Percentiles rank a stretch among this genome's conserved stretches.
Conservation (phyloP, 1,284 basidiomycete species). For the Microbotryomycetes sp. region DNA sequence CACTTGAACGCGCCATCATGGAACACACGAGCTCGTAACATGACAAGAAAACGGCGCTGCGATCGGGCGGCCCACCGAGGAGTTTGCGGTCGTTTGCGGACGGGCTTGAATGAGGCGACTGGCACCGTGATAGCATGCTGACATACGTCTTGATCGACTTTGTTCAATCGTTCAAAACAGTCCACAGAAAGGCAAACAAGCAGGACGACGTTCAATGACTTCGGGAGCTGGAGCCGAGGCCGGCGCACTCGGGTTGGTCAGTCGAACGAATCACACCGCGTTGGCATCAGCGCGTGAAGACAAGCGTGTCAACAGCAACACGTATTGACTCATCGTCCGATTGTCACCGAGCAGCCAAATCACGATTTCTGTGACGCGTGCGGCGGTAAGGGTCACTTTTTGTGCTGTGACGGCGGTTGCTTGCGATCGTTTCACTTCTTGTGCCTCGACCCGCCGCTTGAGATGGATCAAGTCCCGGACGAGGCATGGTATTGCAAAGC, state of each 20-base stretch:
- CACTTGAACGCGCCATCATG: no score
- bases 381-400: conserved; percentile 64
- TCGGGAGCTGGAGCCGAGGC: conserved; percentile 4
- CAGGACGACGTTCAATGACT: conserved; percentile 14
- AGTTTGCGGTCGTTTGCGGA: no score
- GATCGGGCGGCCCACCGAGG: no score
- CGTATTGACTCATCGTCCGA: no score
- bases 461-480: conserved; percentile 72
- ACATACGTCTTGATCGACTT: not conserved
- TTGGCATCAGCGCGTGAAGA: no score
- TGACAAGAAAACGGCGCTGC: no score
- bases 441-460: conserved; percentile 92
- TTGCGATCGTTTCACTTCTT: conserved; percentile 91
- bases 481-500: conserved; percentile 81
- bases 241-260: not conserved
- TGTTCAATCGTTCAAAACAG: no score
- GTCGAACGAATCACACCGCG: not conserved
- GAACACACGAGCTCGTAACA: no score
- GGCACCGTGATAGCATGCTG: not conserved
- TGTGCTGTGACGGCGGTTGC: conserved; percentile 78
- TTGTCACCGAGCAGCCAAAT: conserved; percentile 75
- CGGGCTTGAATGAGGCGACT: no score
- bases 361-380: conserved; percentile 94
- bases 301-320: no score
- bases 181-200: not conserved